phyloP scores from a whole-genome alignment of 1,284 basidiomycete genomes.

The Wallemia mellicola region DNA sequence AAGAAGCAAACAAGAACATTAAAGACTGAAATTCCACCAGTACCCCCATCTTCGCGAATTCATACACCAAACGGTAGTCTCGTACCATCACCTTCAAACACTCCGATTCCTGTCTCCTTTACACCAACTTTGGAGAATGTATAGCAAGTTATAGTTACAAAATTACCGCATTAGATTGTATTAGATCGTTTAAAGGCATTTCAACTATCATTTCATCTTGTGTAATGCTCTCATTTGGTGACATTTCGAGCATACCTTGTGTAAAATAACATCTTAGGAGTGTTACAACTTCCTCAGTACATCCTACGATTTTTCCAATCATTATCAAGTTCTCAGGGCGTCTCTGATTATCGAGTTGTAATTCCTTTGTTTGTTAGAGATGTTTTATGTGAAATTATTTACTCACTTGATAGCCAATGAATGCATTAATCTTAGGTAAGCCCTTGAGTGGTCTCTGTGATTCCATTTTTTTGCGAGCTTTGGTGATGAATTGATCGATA shows the following conservation, averaged over 20 bases:
- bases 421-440: too few relatives aligned
- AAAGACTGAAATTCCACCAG: slow-evolving; percentile 32
- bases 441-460: too few relatives aligned
- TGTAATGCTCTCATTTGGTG: too few relatives aligned
- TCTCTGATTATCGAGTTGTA: neutral
- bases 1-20: slow-evolving; percentile 38
- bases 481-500: too few relatives aligned
- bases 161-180: too few relatives aligned
- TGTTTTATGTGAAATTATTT: too few relatives aligned
- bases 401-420: neutral
- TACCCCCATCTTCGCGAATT: neutral
- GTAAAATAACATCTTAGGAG: too few relatives aligned
- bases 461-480: too few relatives aligned
- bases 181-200: neutral
- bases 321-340: neutral
- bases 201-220: neutral
- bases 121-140: neutral
- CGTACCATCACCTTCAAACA: neutral
- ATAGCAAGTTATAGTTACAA: neutral
- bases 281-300: neutral
- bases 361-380: too few relatives aligned
- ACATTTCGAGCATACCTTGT: too few relatives aligned
- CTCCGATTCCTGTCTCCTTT: neutral
- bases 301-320: neutral
- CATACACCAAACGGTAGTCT: neutral